Conservation (phyloP, 164 flowering plant species). For the Aristolochia californica region DNA sequence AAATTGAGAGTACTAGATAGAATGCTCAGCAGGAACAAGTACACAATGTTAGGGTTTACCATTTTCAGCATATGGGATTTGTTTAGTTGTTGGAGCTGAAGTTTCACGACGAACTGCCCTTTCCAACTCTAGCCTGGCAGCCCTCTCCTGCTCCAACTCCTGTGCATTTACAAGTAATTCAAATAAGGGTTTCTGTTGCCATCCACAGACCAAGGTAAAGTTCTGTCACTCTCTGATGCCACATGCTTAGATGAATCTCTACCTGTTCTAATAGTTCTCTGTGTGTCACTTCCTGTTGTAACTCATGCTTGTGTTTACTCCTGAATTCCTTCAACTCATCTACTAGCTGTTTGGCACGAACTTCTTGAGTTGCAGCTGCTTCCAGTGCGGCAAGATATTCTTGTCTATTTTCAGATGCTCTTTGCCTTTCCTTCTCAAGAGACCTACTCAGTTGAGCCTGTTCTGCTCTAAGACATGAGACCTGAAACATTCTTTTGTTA, state of each 20-base stretch:
- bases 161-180: slow-evolving; percentile 13
- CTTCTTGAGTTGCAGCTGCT: slow-evolving; percentile 88
- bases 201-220: background rate
- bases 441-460: slow-evolving; percentile 80
- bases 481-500: slow-evolving; percentile 33
- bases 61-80: slow-evolving; percentile 47
- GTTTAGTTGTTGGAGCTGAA: slow-evolving; percentile 34
- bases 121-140: slow-evolving; percentile 70
- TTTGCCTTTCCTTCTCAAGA: slow-evolving; percentile 94
- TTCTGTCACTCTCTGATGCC: background rate
- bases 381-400: slow-evolving; percentile 91
- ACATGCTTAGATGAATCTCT: background rate
- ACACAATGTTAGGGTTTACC: slow-evolving; percentile 29
- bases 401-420: slow-evolving; percentile 94
- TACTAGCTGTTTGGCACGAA: slow-evolving; percentile 78
- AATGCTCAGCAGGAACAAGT: background rate
- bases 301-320: slow-evolving; percentile 75
- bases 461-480: slow-evolving; percentile 95
- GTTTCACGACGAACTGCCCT: slow-evolving; percentile 41
- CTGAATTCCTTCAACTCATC: slow-evolving; percentile 69
- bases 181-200: background rate
- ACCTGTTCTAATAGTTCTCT: slow-evolving; percentile 82
- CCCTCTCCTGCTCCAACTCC: slow-evolving; percentile 83
- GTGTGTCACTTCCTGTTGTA: slow-evolving; percentile 53
- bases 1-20: background rate